A percentile compares a stretch with the other conserved stretches of the same genome.
Conservation (phyloP, 2,329 filamentous ascomycete genomes). For the Ceratocystis variospora region DNA sequence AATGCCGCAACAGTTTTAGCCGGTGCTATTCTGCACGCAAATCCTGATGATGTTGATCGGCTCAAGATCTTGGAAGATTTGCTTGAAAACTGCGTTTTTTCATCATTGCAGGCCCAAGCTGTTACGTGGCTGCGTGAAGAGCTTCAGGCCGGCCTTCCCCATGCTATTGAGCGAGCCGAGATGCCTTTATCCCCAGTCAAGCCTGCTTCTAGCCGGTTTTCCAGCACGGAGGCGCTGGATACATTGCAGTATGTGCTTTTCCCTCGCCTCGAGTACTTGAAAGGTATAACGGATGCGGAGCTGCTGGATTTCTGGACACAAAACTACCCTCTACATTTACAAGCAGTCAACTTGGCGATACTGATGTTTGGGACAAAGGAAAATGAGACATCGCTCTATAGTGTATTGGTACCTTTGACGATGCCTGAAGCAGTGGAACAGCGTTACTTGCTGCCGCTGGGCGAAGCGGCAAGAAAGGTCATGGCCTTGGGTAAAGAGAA, state of each 20-base stretch:
- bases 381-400: conserved; percentile 27
- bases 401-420: conserved; percentile 36
- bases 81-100: conserved; percentile 51
- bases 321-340: conserved; percentile 42
- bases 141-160: conserved; percentile 30
- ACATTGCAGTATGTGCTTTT: conserved; percentile 49
- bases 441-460: conserved; percentile 43
- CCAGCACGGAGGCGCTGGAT: conserved; percentile 41
- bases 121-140: conserved; percentile 52
- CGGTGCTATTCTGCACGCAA: conserved; percentile 41
- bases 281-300: conserved; percentile 28
- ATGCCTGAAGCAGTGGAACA: conserved; percentile 46
- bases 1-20: conserved; percentile 42
- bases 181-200: conserved; percentile 21
- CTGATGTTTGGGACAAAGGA: conserved; percentile 26
- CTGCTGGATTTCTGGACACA: conserved; percentile 40
- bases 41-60: conserved; percentile 45
- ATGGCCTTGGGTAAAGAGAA: conserved; percentile 26
- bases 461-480: conserved; percentile 31
- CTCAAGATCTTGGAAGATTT: conserved; percentile 50
- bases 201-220: conserved; percentile 30
- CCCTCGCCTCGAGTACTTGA: conserved; percentile 39
- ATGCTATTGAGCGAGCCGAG: conserved; percentile 24
- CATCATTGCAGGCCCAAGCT: conserved; percentile 47
- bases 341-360: conserved; percentile 48